Evolutionary conservation across 78 protist genomes (phyloP).

Genomic region (Creolimax fragrantissima): DNA sequence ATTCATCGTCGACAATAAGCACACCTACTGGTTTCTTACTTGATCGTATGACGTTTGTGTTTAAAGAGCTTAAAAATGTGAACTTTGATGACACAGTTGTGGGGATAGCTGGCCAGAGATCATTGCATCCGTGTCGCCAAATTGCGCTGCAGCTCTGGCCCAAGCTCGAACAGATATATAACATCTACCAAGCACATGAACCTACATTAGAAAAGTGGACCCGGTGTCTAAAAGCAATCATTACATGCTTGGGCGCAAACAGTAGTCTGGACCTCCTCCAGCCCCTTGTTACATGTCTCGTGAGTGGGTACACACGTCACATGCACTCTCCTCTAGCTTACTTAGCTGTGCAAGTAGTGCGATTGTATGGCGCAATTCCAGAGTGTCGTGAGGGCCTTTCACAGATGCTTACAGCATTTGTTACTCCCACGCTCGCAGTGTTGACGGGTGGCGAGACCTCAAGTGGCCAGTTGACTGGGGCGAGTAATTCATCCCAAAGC

Average conservation of each 20-base stretch:
- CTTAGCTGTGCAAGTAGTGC: neutral
- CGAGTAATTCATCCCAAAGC: neutral
- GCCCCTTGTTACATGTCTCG: neutral
- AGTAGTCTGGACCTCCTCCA: neutral
- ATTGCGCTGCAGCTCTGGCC: neutral
- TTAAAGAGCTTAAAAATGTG: neutral
- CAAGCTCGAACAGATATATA: neutral
- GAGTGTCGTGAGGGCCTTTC: neutral
- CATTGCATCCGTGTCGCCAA: neutral
- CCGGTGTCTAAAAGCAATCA: neutral
- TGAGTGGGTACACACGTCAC: neutral
- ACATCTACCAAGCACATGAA: neutral
- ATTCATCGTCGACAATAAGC: neutral
- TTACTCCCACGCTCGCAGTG: neutral
- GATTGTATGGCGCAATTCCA: neutral
- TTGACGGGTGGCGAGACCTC: neutral
- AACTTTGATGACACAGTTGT: neutral
- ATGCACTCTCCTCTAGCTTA: neutral
- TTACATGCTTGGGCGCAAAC: neutral
- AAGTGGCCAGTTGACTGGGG: neutral
- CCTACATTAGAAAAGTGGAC: neutral
- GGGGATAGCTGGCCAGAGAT: neutral
- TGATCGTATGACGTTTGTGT: neutral
- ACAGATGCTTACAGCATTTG: neutral
- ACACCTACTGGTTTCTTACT: neutral